Evolutionary conservation across 208 protist genomes (phyloP).

Genomic region (Crithidia fasciculata): DNA sequence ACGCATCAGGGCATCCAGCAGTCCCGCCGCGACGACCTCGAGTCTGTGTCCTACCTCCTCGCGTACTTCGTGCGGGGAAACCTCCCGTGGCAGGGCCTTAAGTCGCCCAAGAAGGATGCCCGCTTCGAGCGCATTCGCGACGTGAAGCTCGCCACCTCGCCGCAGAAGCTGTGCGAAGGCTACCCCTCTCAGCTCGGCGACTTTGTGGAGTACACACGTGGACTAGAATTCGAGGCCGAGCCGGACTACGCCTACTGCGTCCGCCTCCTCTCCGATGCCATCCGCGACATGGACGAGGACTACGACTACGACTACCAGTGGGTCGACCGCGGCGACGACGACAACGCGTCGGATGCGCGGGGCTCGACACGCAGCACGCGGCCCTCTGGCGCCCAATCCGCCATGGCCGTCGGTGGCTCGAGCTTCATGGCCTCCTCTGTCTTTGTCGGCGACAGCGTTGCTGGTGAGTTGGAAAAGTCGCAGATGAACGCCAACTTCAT

Average conservation of each 20-base stretch:
- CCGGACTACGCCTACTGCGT: conserved; percentile 82
- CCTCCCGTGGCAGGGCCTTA: conserved; percentile 96
- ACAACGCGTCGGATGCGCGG: conserved; percentile 5
- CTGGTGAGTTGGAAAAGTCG: conserved; percentile 23
- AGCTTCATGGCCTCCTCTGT: conserved; percentile 33
- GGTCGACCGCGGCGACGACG: conserved; percentile 26
- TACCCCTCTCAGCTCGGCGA: conserved; percentile 66
- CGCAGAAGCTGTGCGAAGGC: conserved; percentile 53
- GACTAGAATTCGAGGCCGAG: conserved; percentile 64
- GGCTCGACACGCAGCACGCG: conserved; percentile 11
- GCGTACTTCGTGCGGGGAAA: conserved; percentile 98
- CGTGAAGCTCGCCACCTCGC: conserved; percentile 62
- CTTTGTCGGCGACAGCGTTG: conserved; percentile 24
- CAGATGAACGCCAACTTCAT: conserved; percentile 28
- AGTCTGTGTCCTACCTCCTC: conserved; percentile 93
- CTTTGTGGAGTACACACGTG: conserved; percentile 59
- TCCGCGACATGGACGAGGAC: conserved; percentile 40
- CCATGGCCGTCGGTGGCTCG: conserved; percentile 38
- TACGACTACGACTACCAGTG: conserved; percentile 78
- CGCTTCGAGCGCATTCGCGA: conserved; percentile 60
- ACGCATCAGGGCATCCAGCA: conserved; percentile 97
- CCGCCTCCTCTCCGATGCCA: conserved; percentile 45
- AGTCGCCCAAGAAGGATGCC: conserved; percentile 39
- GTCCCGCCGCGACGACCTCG: conserved; percentile 86
- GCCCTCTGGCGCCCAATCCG: conserved; percentile 10